Base-by-base conservation (phyloP, 352 stramenopile species). In the Globisporangium viniferum region DNA sequence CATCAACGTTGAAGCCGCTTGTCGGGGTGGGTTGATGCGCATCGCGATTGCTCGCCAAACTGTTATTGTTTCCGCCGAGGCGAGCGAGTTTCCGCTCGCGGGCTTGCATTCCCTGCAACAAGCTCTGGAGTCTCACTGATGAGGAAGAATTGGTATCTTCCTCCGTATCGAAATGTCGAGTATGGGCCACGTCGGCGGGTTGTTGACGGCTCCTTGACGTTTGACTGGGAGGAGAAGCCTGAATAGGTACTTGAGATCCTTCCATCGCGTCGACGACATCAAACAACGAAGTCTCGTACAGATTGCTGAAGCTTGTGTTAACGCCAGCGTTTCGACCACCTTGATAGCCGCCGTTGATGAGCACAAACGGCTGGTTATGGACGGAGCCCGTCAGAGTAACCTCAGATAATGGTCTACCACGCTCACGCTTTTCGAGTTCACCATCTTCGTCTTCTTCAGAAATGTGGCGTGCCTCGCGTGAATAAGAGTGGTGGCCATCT, bases 221-320 rank as follows among this genome's bases (percentile, higher is more conserved):
- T 62, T 31, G 56, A 49, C 33, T 35, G 9, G 31, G 20, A 9
- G 59, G 3, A 54, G 46, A 48, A 15, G 15, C 29, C 8, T 51
- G 24, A 5, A 15, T 44, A 33, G 27, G 20, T 55, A 7, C 31
- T 15, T 22, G 29, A 24, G n/a, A 36, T 31, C 29, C 55, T 61
- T 88, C 80, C 20, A 88, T 73, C 0, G 74, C 71, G 31, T 88
- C 72, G 2, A 88, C 72, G 8, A 81, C 71, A 29, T 84, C 80
- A 39, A 86, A 76, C 31, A 88, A 53, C 3, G 76, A 83, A 3
- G 74, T 70, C 31, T 88, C 80, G 54, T 81, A 84, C 59, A 88
- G 29, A 54, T 51, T 70, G 24, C 63, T 66, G 41, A 74, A 74
- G 36, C 65, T 76, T 12, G 33, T 29, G 54, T n/a, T 48, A 3